Evolutionary conservation across 1,139 yeast species (phyloP), one percentile per base, ranked within the genome.

Genomic region (Scheffersomyces illinoinensis): DNA sequence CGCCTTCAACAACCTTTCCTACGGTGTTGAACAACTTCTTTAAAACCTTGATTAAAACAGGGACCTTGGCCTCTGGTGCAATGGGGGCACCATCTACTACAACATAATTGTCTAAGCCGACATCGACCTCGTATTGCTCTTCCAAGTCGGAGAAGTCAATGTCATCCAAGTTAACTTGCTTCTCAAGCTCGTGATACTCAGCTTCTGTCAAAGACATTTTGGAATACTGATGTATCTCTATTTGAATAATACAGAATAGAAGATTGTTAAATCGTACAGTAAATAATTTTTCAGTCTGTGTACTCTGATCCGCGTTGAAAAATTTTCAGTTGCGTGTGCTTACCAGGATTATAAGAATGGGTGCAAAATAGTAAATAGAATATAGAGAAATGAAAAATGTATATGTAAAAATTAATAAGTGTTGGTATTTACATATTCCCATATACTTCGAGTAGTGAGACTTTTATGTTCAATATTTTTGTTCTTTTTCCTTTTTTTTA

Each of bases 1-100:
- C 85, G 52, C 88, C 91, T 62, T 83, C 86, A 60, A 88, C 85
- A 57, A 86, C 85, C 58, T 93, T 93, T 52, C 90, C 95, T 50
- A 75, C 82, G 62, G 86, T 83, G 60, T 86, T 78, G 71, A 95
- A 89, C 60, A 91, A 83, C 78, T 93, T 95, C 69, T 85, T 86
- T 70, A 96, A 84, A 57, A 96, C 98, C 73, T 91, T 93, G 68
- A 88, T 85, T 71, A 96, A 85, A 58, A 91, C 88, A 54, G 93
- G 91, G 53, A 88, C 91, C 77, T 96, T 96, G 58, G 92, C 76
- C 71, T 90, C 97, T 58, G 98, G 97, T 24, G 97, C 97, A 64
- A 92, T 82, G 64, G 99, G 99, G 6, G 97, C 95, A 54, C 99
- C 99, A 73, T 93, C 98, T 56, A 93, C 90, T 39, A 95, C 91